Conservation (phyloP, 2,329 filamentous ascomycete species). For the Neoarthrinium moseri region DNA sequence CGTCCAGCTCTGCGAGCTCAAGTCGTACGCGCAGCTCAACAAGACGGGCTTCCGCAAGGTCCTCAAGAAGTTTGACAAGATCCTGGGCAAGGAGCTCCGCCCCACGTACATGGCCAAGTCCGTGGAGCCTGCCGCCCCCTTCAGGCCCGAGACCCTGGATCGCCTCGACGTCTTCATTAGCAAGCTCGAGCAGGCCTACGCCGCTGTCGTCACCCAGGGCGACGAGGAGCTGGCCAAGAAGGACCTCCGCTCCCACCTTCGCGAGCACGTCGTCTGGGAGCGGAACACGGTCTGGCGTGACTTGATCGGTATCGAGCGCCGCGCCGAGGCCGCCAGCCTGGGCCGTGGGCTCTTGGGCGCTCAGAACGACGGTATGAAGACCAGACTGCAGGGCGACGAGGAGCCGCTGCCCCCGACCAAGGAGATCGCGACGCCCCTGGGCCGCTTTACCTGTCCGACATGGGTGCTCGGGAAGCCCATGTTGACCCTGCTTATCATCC, state of each 20-base stretch:
- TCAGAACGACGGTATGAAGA: slow-evolving; percentile 64
- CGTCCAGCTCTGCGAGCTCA: slow-evolving; percentile 90
- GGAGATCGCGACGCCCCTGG: slow-evolving; percentile 76
- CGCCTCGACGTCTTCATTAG: slow-evolving; percentile 69
- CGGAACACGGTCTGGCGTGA: slow-evolving; percentile 98
- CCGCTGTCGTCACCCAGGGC: slow-evolving; percentile 77
- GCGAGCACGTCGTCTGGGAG: slow-evolving; percentile 98
- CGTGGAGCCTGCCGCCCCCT: slow-evolving; percentile 80
- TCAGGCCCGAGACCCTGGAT: slow-evolving; percentile 70
- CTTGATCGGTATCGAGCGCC: slow-evolving; percentile 96
- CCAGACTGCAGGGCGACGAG: slow-evolving; percentile 83
- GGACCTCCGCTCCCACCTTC: slow-evolving; percentile 83
- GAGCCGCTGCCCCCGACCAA: slow-evolving; percentile 60
- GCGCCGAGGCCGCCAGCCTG: slow-evolving; percentile 89
- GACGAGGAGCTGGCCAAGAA: slow-evolving; percentile 75
- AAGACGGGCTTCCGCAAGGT: slow-evolving; percentile 95
- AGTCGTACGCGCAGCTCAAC: slow-evolving; percentile 95
- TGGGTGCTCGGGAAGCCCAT: slow-evolving; percentile 87
- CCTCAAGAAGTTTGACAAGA: slow-evolving; percentile 98
- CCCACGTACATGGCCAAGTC: slow-evolving; percentile 69
- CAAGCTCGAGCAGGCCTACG: slow-evolving; percentile 77
- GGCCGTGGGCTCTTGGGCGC: slow-evolving; percentile 81
- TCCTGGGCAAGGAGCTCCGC: slow-evolving; percentile 78
- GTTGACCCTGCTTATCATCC: slow-evolving; percentile 68
- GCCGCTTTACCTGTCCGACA: slow-evolving; percentile 69